These are phyloP conservation scores for Andalucia godoyi DNA, from an alignment of 78 protist genomes.

Conservation along the genomic window DNA sequence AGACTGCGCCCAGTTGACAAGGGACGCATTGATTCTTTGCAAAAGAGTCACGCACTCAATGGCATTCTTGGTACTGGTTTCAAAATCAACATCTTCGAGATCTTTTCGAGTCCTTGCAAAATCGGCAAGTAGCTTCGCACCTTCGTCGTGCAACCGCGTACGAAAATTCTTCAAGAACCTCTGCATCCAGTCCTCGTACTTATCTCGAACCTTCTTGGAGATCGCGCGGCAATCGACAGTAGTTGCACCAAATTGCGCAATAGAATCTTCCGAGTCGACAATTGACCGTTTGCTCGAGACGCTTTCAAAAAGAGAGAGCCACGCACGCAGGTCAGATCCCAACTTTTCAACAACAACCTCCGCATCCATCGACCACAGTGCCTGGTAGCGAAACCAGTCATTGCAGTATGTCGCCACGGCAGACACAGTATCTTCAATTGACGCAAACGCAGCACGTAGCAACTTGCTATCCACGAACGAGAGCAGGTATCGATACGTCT, in stretches of 20 bases:
- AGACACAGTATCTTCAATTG: too few relatives aligned
- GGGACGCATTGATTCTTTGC: constrained; percentile 49
- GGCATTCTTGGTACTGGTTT: constrained; percentile 64
- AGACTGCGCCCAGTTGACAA: constrained; percentile 25
- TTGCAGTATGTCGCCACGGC: too few relatives aligned
- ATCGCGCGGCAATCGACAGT: constrained; percentile 15
- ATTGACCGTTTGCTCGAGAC: constrained; percentile 68
- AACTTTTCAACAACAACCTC: constrained; percentile 28
- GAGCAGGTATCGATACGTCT: too few relatives aligned
- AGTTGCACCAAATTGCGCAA: constrained; percentile 40
- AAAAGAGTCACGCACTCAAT: constrained; percentile 57
- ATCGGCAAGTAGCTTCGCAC: background rate
- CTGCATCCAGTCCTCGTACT: constrained; percentile 12
- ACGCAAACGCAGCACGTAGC: too few relatives aligned
- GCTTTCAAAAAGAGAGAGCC: constrained; percentile 51
- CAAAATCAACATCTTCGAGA: constrained; percentile 56
- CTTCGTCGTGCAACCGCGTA: background rate
- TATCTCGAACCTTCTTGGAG: constrained; percentile 1
- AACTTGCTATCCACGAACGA: too few relatives aligned
- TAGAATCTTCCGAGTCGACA: constrained; percentile 69
- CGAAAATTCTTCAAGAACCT: constrained; percentile 9
- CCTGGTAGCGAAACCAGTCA: constrained; percentile 84
- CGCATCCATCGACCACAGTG: constrained; percentile 85
- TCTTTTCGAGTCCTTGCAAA: constrained; percentile 26
- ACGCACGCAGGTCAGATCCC: constrained; percentile 57